Conservation (phyloP, 2,329 filamentous ascomycete genomes). For the Fusarium haematococcum region DNA sequence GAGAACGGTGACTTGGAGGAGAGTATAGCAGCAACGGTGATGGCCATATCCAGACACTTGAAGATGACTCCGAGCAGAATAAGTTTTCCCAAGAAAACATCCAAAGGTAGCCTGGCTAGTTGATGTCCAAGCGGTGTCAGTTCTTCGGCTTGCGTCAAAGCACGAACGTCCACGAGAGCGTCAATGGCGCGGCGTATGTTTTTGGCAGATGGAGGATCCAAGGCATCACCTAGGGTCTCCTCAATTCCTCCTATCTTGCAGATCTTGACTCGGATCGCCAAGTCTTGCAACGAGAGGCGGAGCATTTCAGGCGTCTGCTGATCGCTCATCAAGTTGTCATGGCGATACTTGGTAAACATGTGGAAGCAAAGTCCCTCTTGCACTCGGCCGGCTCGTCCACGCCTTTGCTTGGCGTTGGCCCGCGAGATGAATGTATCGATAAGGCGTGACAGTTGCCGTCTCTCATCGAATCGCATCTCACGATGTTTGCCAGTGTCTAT, state of each 20-base stretch:
- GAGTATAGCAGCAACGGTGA: slow-evolving; percentile 92
- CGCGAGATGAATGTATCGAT: slow-evolving; percentile 96
- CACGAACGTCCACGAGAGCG: slow-evolving; percentile 91
- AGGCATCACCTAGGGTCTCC: slow-evolving; percentile 84
- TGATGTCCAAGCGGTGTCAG: slow-evolving; percentile 89
- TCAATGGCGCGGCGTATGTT: slow-evolving; percentile 95
- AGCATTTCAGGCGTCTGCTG: slow-evolving; percentile 98
- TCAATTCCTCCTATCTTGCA: slow-evolving; percentile 96
- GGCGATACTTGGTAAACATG: slow-evolving; percentile 89
- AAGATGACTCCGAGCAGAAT: slow-evolving; percentile 89
- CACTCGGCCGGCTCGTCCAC: slow-evolving; percentile 93
- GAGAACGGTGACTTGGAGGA: slow-evolving; percentile 96
- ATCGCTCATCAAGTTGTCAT: slow-evolving; percentile 86
- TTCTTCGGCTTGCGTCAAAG: slow-evolving; percentile 83
- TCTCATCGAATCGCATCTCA: slow-evolving; percentile 97
- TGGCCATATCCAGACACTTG: slow-evolving; percentile 88
- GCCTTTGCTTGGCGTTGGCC: slow-evolving; percentile 94
- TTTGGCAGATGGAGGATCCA: slow-evolving; percentile 90
- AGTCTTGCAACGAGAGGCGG: slow-evolving; percentile 90
- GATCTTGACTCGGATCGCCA: slow-evolving; percentile 96
- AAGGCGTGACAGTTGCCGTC: slow-evolving; percentile 87
- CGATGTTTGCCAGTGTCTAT: slow-evolving; percentile 97
- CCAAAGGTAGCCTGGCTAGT: slow-evolving; percentile 87
- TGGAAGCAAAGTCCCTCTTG: slow-evolving; percentile 97
- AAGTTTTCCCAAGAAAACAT: slow-evolving; percentile 95